Evolutionary conservation across 2,329 filamentous ascomycete genomes (phyloP).

Genomic region (Aspergillus phoenicis): DNA sequence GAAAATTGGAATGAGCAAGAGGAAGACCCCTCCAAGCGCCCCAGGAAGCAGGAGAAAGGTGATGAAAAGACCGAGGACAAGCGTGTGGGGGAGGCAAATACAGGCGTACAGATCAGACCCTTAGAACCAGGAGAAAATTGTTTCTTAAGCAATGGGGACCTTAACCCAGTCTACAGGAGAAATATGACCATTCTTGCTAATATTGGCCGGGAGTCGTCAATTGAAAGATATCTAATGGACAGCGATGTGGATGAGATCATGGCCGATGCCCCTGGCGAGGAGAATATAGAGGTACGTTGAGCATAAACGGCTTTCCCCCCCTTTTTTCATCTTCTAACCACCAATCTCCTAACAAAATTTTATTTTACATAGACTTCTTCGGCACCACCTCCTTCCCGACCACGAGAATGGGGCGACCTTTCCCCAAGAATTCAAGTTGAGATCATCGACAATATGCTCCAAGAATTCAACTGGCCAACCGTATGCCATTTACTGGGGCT

Average conservation of each 20-base stretch:
- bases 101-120: conserved; percentile 17
- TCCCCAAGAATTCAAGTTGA: conserved; percentile 36
- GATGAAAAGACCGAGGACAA: background rate
- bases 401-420: conserved; percentile 38
- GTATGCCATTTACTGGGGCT: conserved; percentile 31
- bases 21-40: background rate
- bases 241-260: conserved; percentile 22
- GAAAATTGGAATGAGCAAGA: background rate
- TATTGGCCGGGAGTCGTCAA: background rate
- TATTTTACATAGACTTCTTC: background rate
- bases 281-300: conserved; percentile 10
- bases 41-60: background rate
- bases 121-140: conserved; percentile 24
- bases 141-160: conserved; percentile 31
- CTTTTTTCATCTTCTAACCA: no score
- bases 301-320: no score
- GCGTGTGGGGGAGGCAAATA: background rate
- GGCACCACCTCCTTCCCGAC: conserved; percentile 7
- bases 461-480: conserved; percentile 23
- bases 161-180: conserved; percentile 31
- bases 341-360: no score
- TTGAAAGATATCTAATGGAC: conserved; percentile 21
- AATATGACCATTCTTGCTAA: conserved; percentile 31
- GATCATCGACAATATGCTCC: conserved; percentile 38
- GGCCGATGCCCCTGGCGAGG: background rate